Evolutionary conservation across 163 green algal species (phyloP), one percentile per base, ranked within the genome.

Genomic region (Scenedesmus sp.): DNA sequence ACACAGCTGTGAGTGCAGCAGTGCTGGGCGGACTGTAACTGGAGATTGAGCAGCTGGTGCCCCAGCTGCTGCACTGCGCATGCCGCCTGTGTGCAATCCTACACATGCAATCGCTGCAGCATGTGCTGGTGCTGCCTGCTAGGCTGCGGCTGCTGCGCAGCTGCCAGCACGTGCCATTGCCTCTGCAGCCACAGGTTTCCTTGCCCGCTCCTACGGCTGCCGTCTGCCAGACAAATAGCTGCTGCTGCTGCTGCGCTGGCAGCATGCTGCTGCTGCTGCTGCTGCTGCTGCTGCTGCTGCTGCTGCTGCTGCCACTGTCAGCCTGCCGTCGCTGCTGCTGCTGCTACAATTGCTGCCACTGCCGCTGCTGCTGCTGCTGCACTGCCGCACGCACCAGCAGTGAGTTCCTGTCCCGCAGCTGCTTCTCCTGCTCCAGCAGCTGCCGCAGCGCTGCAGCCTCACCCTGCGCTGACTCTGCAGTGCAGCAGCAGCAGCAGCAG

Each of bases 351-450:
- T 5, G 6, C 56, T 15, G 10, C 18, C 57, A 2, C 46, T 59
- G 26, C 26, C 4, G 23, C 16, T 62, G 55, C 56, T 66, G 15
- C n/a, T 34, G 66, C 64, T 55, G 62, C 64, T 76, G 85, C 66
- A 60, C 12, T 52, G 56, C 12, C 26, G 79, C 4, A 7, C 91
- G 76, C 82, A 96, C 91, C 93, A 98, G 92, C 96, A 98, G 96
- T 76, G 82, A 96, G 95, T 98, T 98, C 20, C 97, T 91, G 91
- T 97, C 95, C 0, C 96, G 93, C 55, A 98, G 95, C 93, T 96
- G 94, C 57, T 94, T 90, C 94, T 98, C 96, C 62, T 95, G 91
- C 34, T 92, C 92, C 73, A 93, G 62, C 8, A 97, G 84, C 26
- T 88, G 90, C 60, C 57, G 77, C 73, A 93, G 77, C n/a, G 74